Base-by-base conservation (phyloP, 192 early-diverging fungal genomes). In the Cladochytrium replicatum region DNA sequence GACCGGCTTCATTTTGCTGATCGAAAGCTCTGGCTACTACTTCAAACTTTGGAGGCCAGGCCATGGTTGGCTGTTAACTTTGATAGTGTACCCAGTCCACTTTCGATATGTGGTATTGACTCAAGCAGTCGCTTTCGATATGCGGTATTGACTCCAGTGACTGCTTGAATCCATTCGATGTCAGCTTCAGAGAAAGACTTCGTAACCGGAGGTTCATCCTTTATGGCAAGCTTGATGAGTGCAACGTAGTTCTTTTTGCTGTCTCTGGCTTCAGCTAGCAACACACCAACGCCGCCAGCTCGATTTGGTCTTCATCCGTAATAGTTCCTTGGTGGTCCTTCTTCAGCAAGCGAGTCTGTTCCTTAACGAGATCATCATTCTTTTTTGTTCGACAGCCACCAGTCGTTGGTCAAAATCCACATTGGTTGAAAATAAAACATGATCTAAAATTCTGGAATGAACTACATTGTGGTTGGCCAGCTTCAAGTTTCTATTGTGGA, bases 291-390 rank as follows among this genome's bases (percentile, higher is more conserved):
- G 41, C 44, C 41, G 41, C 50, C 46, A 52, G 41, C 26, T 52
- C 49, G 24, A 52, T 52, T 52, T 0, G 0, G 43, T 52, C 50
- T 47, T 52, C 44, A 46, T 52, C 44, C 46, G 50, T 52, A 24
- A 46, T 46, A 17, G 46, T 48, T 52, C 49, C 44, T 46, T 48
- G 19, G 7, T 31, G 41, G 17, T 55, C 1, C n/a, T 28, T 32
- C 52, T 17, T 54, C 32, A 21, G 3, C 48, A 61, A 50, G 37
- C 23, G 43, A 27, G 48, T 63, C 46, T 61, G 28, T 21, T 38
- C 49, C 17, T 64, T 61, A 28, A 64, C 7, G 28, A 61, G 34
- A 2, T 61, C 58, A 44, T 61, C 44, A 46, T 62, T 61, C 38
- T 61, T 58, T n/a, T n/a, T 40, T 60, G 29, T 25, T 61, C 21